Conservation (phyloP, 192 early-diverging fungal species). For the Linnemannia exigua region DNA sequence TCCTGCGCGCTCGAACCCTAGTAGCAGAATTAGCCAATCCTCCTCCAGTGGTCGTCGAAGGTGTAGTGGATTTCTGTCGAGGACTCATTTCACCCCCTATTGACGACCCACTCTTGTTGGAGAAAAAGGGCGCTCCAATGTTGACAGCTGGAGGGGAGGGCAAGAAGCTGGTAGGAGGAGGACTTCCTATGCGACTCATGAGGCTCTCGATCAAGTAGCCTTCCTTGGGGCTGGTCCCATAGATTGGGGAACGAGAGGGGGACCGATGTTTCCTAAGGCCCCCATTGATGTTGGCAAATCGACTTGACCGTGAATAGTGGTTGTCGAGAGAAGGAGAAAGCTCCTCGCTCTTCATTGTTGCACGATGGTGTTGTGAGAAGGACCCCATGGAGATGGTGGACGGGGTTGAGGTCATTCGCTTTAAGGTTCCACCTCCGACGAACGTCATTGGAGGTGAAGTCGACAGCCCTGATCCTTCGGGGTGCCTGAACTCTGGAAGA, state of each 20-base stretch:
- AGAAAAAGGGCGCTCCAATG: neutral
- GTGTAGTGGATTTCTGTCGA: neutral
- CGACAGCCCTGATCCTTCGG: neutral
- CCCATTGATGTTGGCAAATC: neutral
- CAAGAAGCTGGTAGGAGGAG: constrained; percentile 18
- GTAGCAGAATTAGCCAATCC: neutral
- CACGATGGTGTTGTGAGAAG: constrained; percentile 9
- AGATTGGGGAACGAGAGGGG: constrained; percentile 27
- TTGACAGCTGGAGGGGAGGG: neutral
- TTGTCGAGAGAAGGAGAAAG: neutral
- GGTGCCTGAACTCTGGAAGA: constrained; percentile 33
- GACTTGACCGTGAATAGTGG: constrained; percentile 1
- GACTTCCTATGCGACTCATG: constrained; percentile 53
- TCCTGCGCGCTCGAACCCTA: constrained; percentile 22
- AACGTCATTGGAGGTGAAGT: constrained; percentile 9
- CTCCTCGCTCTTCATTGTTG: constrained; percentile 28
- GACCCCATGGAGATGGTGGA: constrained; percentile 21
- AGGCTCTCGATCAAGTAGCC: constrained; percentile 36
- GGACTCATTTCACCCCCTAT: neutral
- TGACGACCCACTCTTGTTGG: neutral
- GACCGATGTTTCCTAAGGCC: constrained; percentile 13
- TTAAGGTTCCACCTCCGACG: constrained; percentile 11
- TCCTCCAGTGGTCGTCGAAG: neutral
- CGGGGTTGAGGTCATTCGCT: constrained; percentile 36
- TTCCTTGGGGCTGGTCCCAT: constrained; percentile 21